Conservation (phyloP, 2,329 filamentous ascomycete genomes). For the Lizonia empirigonia region DNA sequence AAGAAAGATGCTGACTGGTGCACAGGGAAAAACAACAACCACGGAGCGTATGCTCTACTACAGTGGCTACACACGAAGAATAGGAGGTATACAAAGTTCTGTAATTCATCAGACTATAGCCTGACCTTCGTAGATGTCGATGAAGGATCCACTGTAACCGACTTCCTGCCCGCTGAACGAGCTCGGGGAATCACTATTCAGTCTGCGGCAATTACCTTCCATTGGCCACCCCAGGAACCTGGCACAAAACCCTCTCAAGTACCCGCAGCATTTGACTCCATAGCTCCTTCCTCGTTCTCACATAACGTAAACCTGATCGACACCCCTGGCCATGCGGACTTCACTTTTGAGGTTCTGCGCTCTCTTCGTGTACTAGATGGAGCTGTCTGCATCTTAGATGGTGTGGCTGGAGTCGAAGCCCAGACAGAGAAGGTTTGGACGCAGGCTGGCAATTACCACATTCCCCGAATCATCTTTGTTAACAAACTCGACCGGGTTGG, state of each 20-base stretch:
- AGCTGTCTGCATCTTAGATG: constrained; percentile 90
- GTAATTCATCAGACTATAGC: background rate
- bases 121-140: constrained; percentile 71
- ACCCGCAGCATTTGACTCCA: constrained; percentile 36
- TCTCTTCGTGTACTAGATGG: constrained; percentile 88
- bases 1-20: constrained; percentile 8
- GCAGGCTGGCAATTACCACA: constrained; percentile 82
- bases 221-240: constrained; percentile 74
- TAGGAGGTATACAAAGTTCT: constrained; percentile 64
- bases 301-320: constrained; percentile 71
- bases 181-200: constrained; percentile 96
- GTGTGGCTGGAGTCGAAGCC: constrained; percentile 91
- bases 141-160: constrained; percentile 94
- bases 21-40: constrained; percentile 89
- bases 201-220: constrained; percentile 92
- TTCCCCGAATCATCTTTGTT: constrained; percentile 80
- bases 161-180: constrained; percentile 92
- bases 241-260: constrained; percentile 25
- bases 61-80: constrained; percentile 82
- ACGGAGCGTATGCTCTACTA: constrained; percentile 99
- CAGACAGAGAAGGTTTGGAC: constrained; percentile 97
- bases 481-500: constrained; percentile 88
- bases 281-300: constrained; percentile 57
- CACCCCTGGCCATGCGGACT: constrained; percentile 95
- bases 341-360: constrained; percentile 93